Evolutionary conservation across 2,329 filamentous ascomycete species (phyloP).

Genomic region (Alternaria viburni): DNA sequence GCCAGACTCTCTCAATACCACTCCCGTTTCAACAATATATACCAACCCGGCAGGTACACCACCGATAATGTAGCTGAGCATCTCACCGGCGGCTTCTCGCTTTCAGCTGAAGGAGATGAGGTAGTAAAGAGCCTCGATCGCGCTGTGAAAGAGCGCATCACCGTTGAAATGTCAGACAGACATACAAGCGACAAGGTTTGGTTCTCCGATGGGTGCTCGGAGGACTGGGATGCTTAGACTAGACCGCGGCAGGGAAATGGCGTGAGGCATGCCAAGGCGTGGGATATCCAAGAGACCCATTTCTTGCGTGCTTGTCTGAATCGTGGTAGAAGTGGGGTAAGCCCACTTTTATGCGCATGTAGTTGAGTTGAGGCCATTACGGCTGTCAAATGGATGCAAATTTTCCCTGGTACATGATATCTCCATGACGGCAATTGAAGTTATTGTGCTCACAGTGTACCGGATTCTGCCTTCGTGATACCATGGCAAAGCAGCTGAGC

Average conservation of each 20-base stretch:
- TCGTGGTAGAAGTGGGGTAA: constrained; percentile 1
- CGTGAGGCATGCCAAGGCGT: constrained; percentile 7
- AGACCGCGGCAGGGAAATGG: not conserved
- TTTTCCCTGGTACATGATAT: not conserved
- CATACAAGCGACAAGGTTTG: not conserved
- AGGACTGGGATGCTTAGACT: not conserved
- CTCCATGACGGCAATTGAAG: not conserved
- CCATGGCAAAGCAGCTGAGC: not conserved
- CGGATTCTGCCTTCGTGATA: not conserved
- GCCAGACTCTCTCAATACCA: not conserved
- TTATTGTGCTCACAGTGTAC: not conserved
- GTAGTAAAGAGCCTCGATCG: not conserved
- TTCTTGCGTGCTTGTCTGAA: constrained; percentile 1
- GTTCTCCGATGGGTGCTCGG: not conserved
- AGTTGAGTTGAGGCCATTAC: not conserved
- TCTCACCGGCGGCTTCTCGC: not conserved
- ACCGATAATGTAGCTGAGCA: not conserved
- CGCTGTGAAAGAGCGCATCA: not conserved
- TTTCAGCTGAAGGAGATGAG: not conserved
- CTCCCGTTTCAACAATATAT: not conserved
- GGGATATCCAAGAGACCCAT: not conserved
- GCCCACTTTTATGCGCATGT: not conserved
- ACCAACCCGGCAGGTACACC: not conserved
- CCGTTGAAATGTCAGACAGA: not conserved
- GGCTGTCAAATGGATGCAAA: not conserved